Conservation (phyloP, 2,329 filamentous ascomycete genomes). For the Trichoderma koningiopsis region DNA sequence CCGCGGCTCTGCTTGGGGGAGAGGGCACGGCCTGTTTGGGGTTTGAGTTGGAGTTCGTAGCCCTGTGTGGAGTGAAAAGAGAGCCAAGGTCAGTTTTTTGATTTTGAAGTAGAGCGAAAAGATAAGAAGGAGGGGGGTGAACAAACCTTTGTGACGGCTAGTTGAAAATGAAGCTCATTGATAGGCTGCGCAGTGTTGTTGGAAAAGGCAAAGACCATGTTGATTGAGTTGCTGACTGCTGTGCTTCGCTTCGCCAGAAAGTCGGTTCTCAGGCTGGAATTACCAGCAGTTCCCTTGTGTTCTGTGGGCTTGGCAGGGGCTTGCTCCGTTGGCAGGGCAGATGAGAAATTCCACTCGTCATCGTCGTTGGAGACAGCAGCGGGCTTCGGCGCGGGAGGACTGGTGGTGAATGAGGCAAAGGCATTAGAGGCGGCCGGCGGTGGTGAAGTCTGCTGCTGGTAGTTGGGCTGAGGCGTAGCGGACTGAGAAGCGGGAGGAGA, state of each 20-base stretch:
- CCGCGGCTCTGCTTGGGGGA: conserved; percentile 71
- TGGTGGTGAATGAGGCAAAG: conserved; percentile 51
- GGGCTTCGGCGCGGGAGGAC: conserved; percentile 33
- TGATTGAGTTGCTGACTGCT: conserved; percentile 59
- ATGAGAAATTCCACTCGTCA: conserved; percentile 94
- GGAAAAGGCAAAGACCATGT: conserved; percentile 77
- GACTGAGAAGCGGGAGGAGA: conserved; percentile 56
- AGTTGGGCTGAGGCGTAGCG: conserved; percentile 54
- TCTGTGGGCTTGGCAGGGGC: conserved; percentile 55
- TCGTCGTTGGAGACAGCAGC: conserved; percentile 59
- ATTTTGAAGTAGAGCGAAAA: background rate
- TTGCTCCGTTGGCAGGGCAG: conserved; percentile 68
- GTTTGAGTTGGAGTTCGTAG: conserved; percentile 78
- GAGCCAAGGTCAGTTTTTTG: background rate
- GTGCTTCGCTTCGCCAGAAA: conserved; percentile 67
- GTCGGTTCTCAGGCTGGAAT: conserved; percentile 70
- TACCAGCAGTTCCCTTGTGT: conserved; percentile 68
- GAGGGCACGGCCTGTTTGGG: conserved; percentile 79
- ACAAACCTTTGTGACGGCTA: conserved; percentile 86
- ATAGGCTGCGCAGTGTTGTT: conserved; percentile 75
- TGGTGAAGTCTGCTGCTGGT: conserved; percentile 51
- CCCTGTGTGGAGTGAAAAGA: conserved; percentile 53
- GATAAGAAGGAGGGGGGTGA: background rate
- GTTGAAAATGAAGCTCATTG: conserved; percentile 81
- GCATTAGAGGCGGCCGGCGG: conserved; percentile 53